phyloP scores from a whole-genome alignment of 139 green algal species.

The Penium margaritaceum region DNA sequence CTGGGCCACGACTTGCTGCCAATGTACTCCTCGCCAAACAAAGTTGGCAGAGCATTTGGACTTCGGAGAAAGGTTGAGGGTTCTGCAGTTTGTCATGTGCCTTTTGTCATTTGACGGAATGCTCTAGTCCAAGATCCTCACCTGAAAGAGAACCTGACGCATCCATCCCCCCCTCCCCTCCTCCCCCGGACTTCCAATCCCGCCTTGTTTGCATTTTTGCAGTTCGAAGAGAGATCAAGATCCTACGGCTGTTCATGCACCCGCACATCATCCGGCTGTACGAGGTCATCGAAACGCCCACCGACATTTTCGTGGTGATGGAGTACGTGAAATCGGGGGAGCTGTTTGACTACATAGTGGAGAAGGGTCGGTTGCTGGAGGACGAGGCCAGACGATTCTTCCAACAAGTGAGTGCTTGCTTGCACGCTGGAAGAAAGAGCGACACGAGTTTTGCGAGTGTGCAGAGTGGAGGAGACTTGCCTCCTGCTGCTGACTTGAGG shows the following conservation, averaged over 20 bases:
- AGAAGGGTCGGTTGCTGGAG: slow-evolving; percentile 92
- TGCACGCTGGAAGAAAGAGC: neutral
- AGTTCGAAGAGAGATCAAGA: slow-evolving; percentile 71
- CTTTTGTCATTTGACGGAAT: neutral
- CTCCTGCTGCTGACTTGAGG: no score
- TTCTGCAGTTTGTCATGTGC: neutral
- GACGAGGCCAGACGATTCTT: slow-evolving; percentile 97
- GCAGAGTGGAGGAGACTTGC: no score
- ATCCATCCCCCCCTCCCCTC: neutral
- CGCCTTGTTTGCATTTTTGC: neutral
- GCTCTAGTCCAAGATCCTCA: neutral
- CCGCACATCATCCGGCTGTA: slow-evolving; percentile 98
- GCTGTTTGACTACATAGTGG: slow-evolving; percentile 99
- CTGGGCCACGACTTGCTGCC: no score
- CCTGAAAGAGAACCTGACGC: no score
- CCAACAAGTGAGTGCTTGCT: slow-evolving; percentile 78
- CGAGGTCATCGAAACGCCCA: slow-evolving; percentile 91
- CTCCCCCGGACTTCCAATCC: neutral
- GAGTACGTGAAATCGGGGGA: slow-evolving; percentile 95
- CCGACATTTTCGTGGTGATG: slow-evolving; percentile 98
- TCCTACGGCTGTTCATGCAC: slow-evolving; percentile 97
- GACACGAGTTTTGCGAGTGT: no score
- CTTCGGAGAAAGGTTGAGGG: neutral
- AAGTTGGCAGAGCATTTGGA: no score
- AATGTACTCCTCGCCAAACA: no score